Percentiles rank a stretch among this genome's conserved stretches.
These are phyloP conservation scores for Trypanosoma brucei DNA, from an alignment of 208 protist species.

Conservation along the genomic window DNA sequence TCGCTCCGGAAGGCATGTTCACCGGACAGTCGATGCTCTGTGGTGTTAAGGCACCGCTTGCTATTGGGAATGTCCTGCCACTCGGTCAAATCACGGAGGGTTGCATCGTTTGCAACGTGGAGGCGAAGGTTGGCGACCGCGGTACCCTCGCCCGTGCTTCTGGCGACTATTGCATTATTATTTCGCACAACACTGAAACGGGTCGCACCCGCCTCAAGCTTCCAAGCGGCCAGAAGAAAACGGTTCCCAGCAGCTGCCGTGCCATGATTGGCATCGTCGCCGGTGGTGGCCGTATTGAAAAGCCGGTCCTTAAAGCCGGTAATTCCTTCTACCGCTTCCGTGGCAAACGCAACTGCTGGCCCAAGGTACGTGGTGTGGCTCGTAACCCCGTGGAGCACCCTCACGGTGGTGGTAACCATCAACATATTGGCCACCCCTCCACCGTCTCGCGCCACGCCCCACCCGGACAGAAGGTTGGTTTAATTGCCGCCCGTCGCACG, in stretches of 20 bases:
- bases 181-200: constrained; percentile 96
- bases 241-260: constrained; percentile 88
- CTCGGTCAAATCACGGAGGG: constrained; percentile 97
- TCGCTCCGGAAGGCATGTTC: constrained; percentile 98
- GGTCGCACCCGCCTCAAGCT: constrained; percentile 96
- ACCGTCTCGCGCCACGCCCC: constrained; percentile 90
- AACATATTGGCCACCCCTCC: constrained; percentile 98
- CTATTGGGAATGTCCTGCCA: constrained; percentile 98
- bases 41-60: constrained; percentile 94
- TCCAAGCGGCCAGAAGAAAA: constrained; percentile 98
- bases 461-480: constrained; percentile 98
- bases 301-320: constrained; percentile 99
- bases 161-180: constrained; percentile 96
- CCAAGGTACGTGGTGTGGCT: constrained; percentile 97
- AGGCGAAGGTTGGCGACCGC: constrained; percentile 95
- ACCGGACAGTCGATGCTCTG: constrained; percentile 99
- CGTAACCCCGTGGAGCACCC: constrained; percentile 99
- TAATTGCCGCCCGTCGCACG: constrained; percentile 98
- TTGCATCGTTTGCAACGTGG: constrained; percentile 99
- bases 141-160: constrained; percentile 93
- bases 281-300: constrained; percentile 99
- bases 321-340: constrained; percentile 98
- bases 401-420: constrained; percentile 99
- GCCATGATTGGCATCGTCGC: constrained; percentile 98
- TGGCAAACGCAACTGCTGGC: constrained; percentile 99